Conservation (phyloP, 208 protist species). For the Trypanosoma grayi region DNA sequence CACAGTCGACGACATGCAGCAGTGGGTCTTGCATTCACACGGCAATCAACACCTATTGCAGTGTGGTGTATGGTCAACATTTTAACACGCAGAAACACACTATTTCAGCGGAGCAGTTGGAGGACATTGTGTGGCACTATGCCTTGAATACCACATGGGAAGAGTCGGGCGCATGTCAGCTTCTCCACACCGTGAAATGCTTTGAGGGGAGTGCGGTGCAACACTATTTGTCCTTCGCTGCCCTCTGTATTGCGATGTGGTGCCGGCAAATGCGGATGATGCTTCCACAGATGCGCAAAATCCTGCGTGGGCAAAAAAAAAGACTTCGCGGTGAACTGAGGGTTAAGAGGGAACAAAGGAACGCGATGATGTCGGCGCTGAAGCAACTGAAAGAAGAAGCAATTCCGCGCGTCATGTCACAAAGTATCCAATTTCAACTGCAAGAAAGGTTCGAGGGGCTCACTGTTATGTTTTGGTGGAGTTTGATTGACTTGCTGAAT, state of each 20-base stretch:
- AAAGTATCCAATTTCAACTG: conserved; percentile 10
- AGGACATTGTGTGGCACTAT: conserved; percentile 32
- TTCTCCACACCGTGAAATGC: conserved; percentile 25
- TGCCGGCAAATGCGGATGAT: conserved; percentile 41
- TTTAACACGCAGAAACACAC: conserved; percentile 12
- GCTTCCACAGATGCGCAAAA: conserved; percentile 25
- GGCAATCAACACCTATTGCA: conserved; percentile 22
- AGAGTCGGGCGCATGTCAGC: conserved; percentile 36
- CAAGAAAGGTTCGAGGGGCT: conserved; percentile 18
- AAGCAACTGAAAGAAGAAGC: conserved; percentile 15
- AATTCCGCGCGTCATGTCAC: conserved; percentile 7
- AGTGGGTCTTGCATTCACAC: too few species aligned
- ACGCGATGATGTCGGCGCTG: conserved; percentile 20
- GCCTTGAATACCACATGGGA: conserved; percentile 45
- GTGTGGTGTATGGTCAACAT: conserved; percentile 24
- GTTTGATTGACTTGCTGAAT: conserved; percentile 12
- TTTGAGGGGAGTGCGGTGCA: conserved; percentile 47
- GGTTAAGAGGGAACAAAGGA: conserved; percentile 1
- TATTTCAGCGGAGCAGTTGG: conserved; percentile 14
- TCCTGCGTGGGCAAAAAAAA: not conserved
- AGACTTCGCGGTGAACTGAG: not conserved
- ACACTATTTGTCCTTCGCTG: conserved; percentile 31
- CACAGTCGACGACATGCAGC: too few species aligned
- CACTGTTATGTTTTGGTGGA: conserved; percentile 21
- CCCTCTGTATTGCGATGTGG: conserved; percentile 60